Evolutionary conservation across 352 stramenopile genomes (phyloP).

Genomic region (Globisporangium middletonii): DNA sequence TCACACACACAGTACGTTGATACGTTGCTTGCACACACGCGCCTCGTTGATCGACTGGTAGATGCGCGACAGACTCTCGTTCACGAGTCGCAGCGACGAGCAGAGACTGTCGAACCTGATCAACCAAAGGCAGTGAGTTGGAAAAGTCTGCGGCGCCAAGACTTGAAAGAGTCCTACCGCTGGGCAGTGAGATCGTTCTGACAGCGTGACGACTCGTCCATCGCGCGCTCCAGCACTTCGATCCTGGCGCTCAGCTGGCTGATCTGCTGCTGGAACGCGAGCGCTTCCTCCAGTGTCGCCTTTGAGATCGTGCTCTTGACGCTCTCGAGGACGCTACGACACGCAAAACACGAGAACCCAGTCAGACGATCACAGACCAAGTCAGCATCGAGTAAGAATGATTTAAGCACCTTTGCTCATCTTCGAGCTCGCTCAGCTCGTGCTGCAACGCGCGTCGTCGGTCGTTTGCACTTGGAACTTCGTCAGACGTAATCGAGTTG

Average conservation of each 20-base stretch:
- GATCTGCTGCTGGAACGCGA: slow-evolving; percentile 12
- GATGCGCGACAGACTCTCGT: slow-evolving; percentile 18
- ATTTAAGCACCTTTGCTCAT: background rate
- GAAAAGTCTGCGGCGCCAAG: background rate
- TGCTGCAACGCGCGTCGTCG: background rate
- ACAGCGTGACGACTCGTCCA: slow-evolving; percentile 9
- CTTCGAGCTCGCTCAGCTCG: background rate
- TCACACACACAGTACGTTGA: background rate
- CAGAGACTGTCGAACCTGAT: slow-evolving; percentile 10
- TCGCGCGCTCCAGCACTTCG: slow-evolving; percentile 12
- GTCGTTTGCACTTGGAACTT: background rate
- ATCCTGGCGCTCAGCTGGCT: slow-evolving; percentile 6
- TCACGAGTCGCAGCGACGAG: slow-evolving; percentile 12
- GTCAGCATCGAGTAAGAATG: no score
- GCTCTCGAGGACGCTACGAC: background rate
- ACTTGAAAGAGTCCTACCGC: background rate
- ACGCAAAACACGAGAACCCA: background rate
- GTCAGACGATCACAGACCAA: background rate
- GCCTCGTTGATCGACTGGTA: slow-evolving; percentile 28
- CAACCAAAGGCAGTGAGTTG: background rate
- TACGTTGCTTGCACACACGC: background rate
- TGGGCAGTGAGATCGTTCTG: background rate
- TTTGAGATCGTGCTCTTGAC: slow-evolving; percentile 5
- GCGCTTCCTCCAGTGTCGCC: slow-evolving; percentile 2
- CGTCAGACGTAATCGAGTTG: background rate